Evolutionary conservation across 2,329 filamentous ascomycete genomes (phyloP), one percentile per base, ranked within the genome.

Genomic region (Colletotrichum camelliae): DNA sequence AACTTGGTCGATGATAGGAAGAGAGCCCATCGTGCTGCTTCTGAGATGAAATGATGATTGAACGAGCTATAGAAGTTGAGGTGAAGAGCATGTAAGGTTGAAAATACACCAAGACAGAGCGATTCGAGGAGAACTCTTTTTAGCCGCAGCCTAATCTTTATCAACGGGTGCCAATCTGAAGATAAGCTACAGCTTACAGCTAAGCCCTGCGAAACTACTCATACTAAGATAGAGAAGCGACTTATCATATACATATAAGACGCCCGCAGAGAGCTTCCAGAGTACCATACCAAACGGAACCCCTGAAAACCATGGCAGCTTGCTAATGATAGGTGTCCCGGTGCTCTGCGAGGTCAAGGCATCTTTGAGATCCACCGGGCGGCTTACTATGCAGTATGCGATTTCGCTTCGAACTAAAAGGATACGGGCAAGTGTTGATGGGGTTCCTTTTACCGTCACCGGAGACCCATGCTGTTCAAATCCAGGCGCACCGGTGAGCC

Each of bases 11-110:
- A n/a, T 6, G 3, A 37, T 16, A 4, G 67, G n/a, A 58, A 62
- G 2, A 18, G 67, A 70, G 21, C 55, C 67, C 67, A 70, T 70
- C 27, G 67, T 61, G 21, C 12, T 58, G 7, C 29, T 58, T 7
- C 24, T 18, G 13, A 58, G 39, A 58, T 7, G 27, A 58, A 29
- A 6, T 16, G 55, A 18, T 21, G 43, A 13, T 52, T 52, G 43
- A 21, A 52, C 43, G 43, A 52, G 43, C 43, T 52, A 3, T 21
- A 21, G 43, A 21, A 13, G 10, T 21, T 13, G n/a, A 48, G 1
- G 18, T 48, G 43, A 48, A 21, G 8, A 48, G n/a, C 43, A 13
- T 21, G 13, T 10, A 1, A 52, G 43, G 43, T 21, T 16, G 43
- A 52, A 7, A 52, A 21, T 7, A 52, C 10, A 52, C 13, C 43